Evolutionary conservation across 2,329 filamentous ascomycete species (phyloP).

Genomic region (Coniochaeta pulveracea): DNA sequence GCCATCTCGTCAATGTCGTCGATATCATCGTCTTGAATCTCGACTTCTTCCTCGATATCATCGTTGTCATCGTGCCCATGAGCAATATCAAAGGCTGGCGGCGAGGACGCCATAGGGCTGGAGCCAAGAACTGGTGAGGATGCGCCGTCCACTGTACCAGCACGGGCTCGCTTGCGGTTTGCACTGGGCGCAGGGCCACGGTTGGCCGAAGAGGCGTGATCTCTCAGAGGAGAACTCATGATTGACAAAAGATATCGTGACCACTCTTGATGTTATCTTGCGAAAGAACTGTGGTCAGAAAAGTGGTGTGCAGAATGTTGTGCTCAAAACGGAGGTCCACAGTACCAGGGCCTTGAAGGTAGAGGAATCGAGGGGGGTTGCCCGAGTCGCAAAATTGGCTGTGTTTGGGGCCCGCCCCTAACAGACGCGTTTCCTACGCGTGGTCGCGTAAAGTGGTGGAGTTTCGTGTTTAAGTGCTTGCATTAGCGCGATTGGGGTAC

Average conservation of each 20-base stretch:
- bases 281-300: too few species aligned
- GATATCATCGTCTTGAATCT: constrained; percentile 60
- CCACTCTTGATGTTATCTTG: too few species aligned
- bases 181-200: constrained; percentile 47
- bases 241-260: too few species aligned
- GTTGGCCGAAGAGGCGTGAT: constrained; percentile 75
- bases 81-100: constrained; percentile 51
- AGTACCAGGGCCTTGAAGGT: too few species aligned
- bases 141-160: constrained; percentile 35
- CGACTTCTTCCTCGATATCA: constrained; percentile 59
- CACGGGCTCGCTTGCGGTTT: constrained; percentile 44
- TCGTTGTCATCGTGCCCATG: constrained; percentile 61
- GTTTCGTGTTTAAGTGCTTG: constrained; percentile 4
- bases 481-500: not conserved
- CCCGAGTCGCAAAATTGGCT: too few species aligned
- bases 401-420: too few species aligned
- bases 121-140: constrained; percentile 42
- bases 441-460: constrained; percentile 11
- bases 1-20: constrained; percentile 74
- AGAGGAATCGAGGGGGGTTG: too few species aligned
- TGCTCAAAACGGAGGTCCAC: too few species aligned
- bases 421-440: constrained; percentile 10
- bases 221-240: constrained; percentile 78
- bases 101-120: constrained; percentile 56
- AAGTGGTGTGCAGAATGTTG: too few species aligned